Percentiles rank a stretch among this genome's conserved stretches.
phyloP scores from a whole-genome alignment of 352 stramenopile species.

The Globisporangium nagaii region DNA sequence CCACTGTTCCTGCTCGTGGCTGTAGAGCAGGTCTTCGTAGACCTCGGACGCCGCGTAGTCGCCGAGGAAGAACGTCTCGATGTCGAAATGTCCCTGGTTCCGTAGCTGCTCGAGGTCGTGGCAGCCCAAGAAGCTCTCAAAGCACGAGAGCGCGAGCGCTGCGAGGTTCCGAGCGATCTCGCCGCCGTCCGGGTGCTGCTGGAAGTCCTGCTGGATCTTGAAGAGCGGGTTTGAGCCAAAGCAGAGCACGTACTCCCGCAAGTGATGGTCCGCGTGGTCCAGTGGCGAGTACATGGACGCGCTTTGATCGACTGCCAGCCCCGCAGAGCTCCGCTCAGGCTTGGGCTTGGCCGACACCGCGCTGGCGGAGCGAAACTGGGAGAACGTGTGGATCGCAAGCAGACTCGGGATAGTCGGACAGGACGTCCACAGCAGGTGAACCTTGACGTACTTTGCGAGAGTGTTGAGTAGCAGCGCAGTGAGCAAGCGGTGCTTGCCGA shows the following conservation, averaged over 20 bases:
- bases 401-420: conserved; percentile 35
- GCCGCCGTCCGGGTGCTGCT: conserved; percentile 28
- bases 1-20: conserved; percentile 32
- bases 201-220: conserved; percentile 54
- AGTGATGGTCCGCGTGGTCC: conserved; percentile 29
- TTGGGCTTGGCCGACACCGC: no score
- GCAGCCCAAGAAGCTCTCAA: conserved; percentile 37
- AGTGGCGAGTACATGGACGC: conserved; percentile 18
- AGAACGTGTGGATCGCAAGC: conserved; percentile 39
- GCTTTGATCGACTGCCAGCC: background rate
- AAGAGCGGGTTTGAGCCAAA: conserved; percentile 50
- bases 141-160: conserved; percentile 47
- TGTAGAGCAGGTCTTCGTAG: conserved; percentile 21
- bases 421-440: conserved; percentile 57
- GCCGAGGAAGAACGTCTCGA: conserved; percentile 26
- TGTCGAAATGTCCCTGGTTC: conserved; percentile 43
- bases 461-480: conserved; percentile 46
- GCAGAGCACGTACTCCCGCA: conserved; percentile 54
- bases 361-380: conserved; percentile 5
- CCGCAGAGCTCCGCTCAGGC: no score
- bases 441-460: conserved; percentile 50
- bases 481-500: conserved; percentile 50
- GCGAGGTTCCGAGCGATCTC: conserved; percentile 23
- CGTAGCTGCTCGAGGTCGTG: conserved; percentile 46
- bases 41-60: conserved; percentile 9